Evolutionary conservation across 495 filamentous ascomycete genomes (phyloP).

Genomic region (Aspergillus bridgeri): DNA sequence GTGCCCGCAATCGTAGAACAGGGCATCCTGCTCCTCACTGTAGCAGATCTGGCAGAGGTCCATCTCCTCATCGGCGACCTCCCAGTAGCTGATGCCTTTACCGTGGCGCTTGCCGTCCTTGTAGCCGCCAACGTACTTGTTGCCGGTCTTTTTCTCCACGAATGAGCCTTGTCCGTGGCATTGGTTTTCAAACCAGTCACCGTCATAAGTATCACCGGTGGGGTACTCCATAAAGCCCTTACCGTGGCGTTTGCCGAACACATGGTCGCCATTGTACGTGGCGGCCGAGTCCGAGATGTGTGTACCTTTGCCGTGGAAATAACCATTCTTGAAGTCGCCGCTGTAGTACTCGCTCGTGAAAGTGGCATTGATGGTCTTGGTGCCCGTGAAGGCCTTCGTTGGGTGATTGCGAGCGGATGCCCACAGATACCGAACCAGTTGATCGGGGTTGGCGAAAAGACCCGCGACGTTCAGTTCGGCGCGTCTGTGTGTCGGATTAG

Average conservation of each 20-base stretch:
- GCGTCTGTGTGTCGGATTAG: conserved; percentile 24
- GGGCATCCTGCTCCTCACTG: conserved; percentile 56
- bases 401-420: conserved; percentile 43
- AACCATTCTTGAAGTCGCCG: conserved; percentile 46
- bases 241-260: conserved; percentile 51
- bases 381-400: conserved; percentile 42
- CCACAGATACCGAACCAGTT: conserved; percentile 46
- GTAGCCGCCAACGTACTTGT: conserved; percentile 63
- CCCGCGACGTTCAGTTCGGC: conserved; percentile 36
- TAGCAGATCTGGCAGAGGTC: conserved; percentile 64
- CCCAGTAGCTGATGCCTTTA: conserved; percentile 60
- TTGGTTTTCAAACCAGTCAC: conserved; percentile 53
- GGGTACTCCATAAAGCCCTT: conserved; percentile 57
- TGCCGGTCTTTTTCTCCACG: conserved; percentile 56
- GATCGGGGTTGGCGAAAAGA: conserved; percentile 43
- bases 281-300: conserved; percentile 53
- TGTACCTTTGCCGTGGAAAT: conserved; percentile 50
- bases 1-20: conserved; percentile 66
- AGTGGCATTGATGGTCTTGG: conserved; percentile 42
- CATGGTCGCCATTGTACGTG: conserved; percentile 54
- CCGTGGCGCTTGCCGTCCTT: conserved; percentile 60
- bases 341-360: conserved; percentile 49
- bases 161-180: conserved; percentile 59
- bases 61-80: conserved; percentile 60
- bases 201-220: conserved; percentile 61